Evolutionary conservation across 495 filamentous ascomycete genomes (phyloP).

Genomic region (Neurospora terricola): DNA sequence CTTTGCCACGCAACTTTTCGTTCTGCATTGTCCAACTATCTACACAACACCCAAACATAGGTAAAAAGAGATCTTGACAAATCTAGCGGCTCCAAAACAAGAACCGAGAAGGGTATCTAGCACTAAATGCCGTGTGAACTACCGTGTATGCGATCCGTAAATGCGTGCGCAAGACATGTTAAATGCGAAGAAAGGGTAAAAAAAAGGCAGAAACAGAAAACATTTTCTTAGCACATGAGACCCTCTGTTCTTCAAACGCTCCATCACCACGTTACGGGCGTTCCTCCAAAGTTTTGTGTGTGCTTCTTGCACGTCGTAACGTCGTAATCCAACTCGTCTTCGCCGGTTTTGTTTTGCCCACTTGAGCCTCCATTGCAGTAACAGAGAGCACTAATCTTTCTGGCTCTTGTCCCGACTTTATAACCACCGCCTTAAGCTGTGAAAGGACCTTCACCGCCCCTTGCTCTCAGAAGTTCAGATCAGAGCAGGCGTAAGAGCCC

Average conservation of each 20-base stretch:
- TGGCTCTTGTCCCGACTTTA: not conserved
- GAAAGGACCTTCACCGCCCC: not conserved
- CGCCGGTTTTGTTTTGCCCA: not conserved
- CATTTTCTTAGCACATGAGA: not conserved
- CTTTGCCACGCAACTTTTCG: not conserved
- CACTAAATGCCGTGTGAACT: not conserved
- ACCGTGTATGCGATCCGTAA: not conserved
- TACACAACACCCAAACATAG: not conserved
- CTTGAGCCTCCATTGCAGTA: not conserved
- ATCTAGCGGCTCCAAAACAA: not conserved
- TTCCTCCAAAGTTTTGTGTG: not conserved
- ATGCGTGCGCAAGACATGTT: not conserved
- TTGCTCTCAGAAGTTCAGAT: not conserved
- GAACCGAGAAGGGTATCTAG: not conserved
- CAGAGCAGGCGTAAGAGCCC: not conserved
- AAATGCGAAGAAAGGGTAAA: not conserved
- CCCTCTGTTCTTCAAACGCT: not conserved
- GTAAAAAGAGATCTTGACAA: not conserved
- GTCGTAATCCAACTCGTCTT: not conserved
- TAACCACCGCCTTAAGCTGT: not conserved
- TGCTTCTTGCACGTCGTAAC: not conserved
- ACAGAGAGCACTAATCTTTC: not conserved
- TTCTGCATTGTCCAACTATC: not conserved
- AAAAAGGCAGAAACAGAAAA: not conserved
- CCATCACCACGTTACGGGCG: not conserved